phyloP scores from a whole-genome alignment of 257 asterid genomes.

The Rhazya stricta region DNA sequence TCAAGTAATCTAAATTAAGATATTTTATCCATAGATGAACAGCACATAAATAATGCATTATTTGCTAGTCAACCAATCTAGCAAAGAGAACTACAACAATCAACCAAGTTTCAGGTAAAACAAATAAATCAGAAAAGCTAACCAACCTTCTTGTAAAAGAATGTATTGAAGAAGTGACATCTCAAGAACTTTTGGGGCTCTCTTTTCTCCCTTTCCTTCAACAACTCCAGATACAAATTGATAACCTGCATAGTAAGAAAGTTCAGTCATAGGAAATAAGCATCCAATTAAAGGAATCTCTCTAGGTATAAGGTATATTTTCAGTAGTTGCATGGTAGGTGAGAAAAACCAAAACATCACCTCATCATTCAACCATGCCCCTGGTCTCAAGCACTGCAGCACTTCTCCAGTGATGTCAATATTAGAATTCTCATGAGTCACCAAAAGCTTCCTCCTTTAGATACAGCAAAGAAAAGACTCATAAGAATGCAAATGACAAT shows the following conservation, averaged over 20 bases:
- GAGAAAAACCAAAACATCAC: conserved; percentile 29
- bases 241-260: conserved; percentile 63
- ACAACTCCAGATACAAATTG: conserved; percentile 70
- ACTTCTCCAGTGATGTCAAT: conserved; percentile 72
- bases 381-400: conserved; percentile 67
- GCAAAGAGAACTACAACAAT: neutral
- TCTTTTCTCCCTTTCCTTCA: conserved; percentile 88
- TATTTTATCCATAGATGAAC: neutral
- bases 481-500: neutral
- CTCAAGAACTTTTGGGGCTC: conserved; percentile 74
- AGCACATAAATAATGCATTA: neutral
- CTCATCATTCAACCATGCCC: conserved; percentile 94
- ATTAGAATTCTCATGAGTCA: conserved; percentile 54
- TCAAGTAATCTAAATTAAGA: neutral
- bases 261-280: conserved; percentile 8
- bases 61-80: neutral
- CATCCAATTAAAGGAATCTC: conserved; percentile 1
- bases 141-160: conserved; percentile 86
- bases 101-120: neutral
- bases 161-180: conserved; percentile 83
- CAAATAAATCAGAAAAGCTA: neutral
- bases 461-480: conserved; percentile 17
- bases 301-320: neutral
- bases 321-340: neutral
- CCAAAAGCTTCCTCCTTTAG: conserved; percentile 59